Conservation (phyloP, 805 yeast species). For the Metschnikowia sp. region DNA sequence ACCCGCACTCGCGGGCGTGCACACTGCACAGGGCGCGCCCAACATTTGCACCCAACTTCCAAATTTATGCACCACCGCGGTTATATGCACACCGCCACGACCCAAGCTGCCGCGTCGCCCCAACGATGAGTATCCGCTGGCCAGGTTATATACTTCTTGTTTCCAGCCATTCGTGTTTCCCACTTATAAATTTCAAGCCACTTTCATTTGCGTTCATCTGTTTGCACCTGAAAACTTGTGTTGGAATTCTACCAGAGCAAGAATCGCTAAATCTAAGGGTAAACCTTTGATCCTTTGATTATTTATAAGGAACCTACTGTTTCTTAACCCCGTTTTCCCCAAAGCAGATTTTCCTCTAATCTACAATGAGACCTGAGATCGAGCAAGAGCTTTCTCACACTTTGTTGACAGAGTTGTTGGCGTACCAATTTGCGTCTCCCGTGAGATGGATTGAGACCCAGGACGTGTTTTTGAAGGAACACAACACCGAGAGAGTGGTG, state of each 20-base stretch:
- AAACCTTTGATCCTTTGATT: too few species aligned
- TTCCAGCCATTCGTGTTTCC: too few species aligned
- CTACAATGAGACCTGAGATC: conserved; percentile 82
- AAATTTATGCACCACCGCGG: neutral
- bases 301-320: too few species aligned
- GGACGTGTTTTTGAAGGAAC: conserved; percentile 91
- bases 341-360: neutral
- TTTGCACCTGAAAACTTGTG: too few species aligned
- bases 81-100: too few species aligned
- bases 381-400: conserved; percentile 97
- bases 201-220: too few species aligned
- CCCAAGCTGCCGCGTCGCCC: neutral
- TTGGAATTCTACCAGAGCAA: too few species aligned
- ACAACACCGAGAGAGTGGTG: conserved; percentile 94
- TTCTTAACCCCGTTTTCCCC: neutral
- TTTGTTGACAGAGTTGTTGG: conserved; percentile 89
- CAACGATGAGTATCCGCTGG: too few species aligned
- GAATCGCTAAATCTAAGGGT: too few species aligned
- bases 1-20: neutral
- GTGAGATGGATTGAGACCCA: conserved; percentile 99
- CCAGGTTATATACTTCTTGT: too few species aligned
- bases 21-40: conserved; percentile 3
- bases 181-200: too few species aligned
- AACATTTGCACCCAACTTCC: conserved; percentile 16
- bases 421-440: conserved; percentile 98